Base-by-base conservation (phyloP, 768 basidiomycete species). In the Pleurotus eryngii region DNA sequence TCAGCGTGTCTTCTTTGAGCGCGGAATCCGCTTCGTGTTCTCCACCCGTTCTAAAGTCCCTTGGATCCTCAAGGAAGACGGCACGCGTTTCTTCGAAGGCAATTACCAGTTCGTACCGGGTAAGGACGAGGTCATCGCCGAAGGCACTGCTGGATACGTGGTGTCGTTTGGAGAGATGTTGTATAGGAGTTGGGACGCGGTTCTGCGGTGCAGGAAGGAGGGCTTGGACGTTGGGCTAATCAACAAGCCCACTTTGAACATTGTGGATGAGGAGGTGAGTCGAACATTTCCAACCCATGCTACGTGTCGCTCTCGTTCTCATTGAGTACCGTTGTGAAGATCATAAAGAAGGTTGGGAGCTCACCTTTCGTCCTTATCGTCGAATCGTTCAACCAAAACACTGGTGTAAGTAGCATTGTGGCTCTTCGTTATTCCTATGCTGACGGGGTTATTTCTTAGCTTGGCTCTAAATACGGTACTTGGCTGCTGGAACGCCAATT, bases 11-110 rank as follows among this genome's bases (percentile, higher is more conserved):
- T 92, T 95, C 78, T 93, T 92, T 72, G 81, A 92, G 59, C 82
- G 81, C 42, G 92, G 92, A 18, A 43, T 94, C 11, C 87, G 92
- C 57, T 94, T 94, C 70, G 74, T 95, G 64, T 94, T 94, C 74
- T 93, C 90, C 4, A 94, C 92, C 4, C 89, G 92, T 42, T 84
- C 92, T 30, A 95, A 95, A 72, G 89, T 94, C 3, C 92, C 92
- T 24, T 92, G 83, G 74, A 87, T 95, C 68, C 82, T 93, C 60
- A 81, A 87, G 65, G 85, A 85, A 64, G 85, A 92, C 63, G 86
- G 90, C 9, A 70, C 80, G 63, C 76, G 81, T 42, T 85, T 80
- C 76, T 92, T 85, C 65, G 87, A 78, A 20, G 82, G 79, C 20
- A 77, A 78, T 61, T 95, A 95, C 72, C 70, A 86, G 71, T 95